Evolutionary conservation across 2,329 filamentous ascomycete species (phyloP), one percentile per base, ranked within the genome.

Genomic region (Sporothrix phasma): DNA sequence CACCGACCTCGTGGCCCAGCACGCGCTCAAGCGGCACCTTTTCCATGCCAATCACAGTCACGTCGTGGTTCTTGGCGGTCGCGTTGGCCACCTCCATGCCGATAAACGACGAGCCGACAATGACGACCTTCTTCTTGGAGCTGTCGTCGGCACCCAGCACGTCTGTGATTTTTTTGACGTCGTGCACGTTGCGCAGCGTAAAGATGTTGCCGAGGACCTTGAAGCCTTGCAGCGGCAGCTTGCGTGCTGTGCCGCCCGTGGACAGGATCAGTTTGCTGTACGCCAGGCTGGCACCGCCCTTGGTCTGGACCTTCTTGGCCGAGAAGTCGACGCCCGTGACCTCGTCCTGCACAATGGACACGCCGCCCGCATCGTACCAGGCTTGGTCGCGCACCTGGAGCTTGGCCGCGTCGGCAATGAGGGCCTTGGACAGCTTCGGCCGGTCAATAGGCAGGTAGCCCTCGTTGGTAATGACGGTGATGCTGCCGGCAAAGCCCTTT

Each of bases 71-170:
- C 70, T 88, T 88, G 51, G 83, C 77, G 0, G 88, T 87, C 0
- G 95, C 88, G 68, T 92, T 94, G 66, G 89, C 93, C n/a, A 95
- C 84, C 76, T 99, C 94, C 89, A 99, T 95, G 46, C 94, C 94
- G 72, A 99, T 99, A 76, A 99, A 99, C 0, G 91, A 96, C 65
- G 89, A 93, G 46, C 94, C 94, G 62, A 99, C 81, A 15, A 99
- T 81, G 54, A 96, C 91, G 69, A 99, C 86, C 75, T 96, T 97
- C 81, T 96, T 97, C 43, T 62, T 61, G 31, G 24, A 13, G 15
- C 58, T 46, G 65, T 85, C 86, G 72, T 89, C 88, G 49, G 85
- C 80, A 34, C 91, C 91, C 54, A 96, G 89, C 6, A 91, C 90
- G 1, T 79, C 81, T 29, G 91, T 81, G 68, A 99, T 97, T 65